Evolutionary conservation across 345 rosid species (phyloP).

Genomic region (Clausena lansium): DNA sequence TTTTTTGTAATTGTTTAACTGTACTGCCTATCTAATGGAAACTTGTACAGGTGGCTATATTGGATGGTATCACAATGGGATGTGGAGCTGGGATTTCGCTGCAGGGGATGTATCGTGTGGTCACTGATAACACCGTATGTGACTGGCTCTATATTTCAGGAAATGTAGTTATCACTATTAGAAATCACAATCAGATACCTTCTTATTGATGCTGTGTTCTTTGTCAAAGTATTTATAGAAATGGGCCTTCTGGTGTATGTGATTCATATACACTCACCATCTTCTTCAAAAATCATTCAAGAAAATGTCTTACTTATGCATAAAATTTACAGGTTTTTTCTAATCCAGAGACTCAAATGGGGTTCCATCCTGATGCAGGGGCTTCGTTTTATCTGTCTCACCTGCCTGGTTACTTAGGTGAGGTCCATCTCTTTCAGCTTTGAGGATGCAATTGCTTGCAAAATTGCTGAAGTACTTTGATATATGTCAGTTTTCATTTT

Average conservation of each 20-base stretch:
- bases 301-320: neutral
- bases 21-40: neutral
- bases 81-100: slow-evolving; percentile 75
- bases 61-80: slow-evolving; percentile 77
- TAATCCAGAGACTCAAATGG: slow-evolving; percentile 76
- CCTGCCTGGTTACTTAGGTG: slow-evolving; percentile 87
- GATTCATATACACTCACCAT: neutral
- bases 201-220: neutral
- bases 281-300: neutral
- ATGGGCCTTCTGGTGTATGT: neutral
- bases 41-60: slow-evolving; percentile 63
- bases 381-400: slow-evolving; percentile 87
- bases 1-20: neutral
- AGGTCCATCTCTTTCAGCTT: slow-evolving; percentile 1
- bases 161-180: neutral
- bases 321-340: slow-evolving; percentile 54
- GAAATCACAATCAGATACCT: neutral
- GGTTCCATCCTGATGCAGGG: slow-evolving; percentile 93
- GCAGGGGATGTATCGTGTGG: slow-evolving; percentile 78
- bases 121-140: slow-evolving; percentile 80
- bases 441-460: slow-evolving; percentile 5
- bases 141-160: slow-evolving; percentile 14
- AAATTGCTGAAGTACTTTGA: neutral
- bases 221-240: neutral
- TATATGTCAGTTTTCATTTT: neutral